These are phyloP conservation scores for Beauveria caledonica DNA, from an alignment of 2,329 filamentous ascomycete genomes.

Conservation along the genomic window DNA sequence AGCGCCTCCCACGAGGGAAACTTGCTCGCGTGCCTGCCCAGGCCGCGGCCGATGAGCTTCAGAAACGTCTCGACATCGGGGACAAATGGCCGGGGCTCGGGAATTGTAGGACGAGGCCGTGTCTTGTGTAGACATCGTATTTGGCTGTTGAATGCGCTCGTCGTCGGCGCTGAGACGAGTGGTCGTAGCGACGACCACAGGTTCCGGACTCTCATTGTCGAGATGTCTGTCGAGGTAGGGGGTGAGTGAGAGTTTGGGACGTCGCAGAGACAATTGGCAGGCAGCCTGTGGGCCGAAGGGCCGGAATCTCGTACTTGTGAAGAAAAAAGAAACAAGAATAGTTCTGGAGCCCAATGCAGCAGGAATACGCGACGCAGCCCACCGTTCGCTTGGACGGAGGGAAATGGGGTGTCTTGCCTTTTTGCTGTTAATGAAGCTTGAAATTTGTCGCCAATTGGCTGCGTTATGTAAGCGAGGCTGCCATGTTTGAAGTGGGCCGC, in stretches of 20 bases:
- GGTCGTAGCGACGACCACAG: constrained; percentile 26
- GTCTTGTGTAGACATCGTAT: constrained; percentile 37
- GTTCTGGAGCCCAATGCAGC: not conserved
- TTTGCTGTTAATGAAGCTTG: constrained; percentile 6
- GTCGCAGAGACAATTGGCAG: not conserved
- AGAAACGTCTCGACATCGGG: constrained; percentile 83
- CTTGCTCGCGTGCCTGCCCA: constrained; percentile 75
- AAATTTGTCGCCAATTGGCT: constrained; percentile 10
- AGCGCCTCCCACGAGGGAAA: constrained; percentile 86
- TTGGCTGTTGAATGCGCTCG: constrained; percentile 19
- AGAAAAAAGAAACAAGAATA: not conserved
- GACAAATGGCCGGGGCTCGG: constrained; percentile 72
- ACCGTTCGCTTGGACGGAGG: not conserved
- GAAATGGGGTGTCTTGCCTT: not conserved
- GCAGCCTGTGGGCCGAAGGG: not conserved
- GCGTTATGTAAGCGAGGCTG: constrained; percentile 13
- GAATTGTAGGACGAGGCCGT: constrained; percentile 36
- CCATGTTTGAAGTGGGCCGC: not conserved
- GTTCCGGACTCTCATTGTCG: constrained; percentile 24
- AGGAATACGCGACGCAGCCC: not conserved
- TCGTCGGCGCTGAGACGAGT: constrained; percentile 24
- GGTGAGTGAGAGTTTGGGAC: not conserved
- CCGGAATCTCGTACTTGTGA: not conserved
- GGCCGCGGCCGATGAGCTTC: constrained; percentile 78
- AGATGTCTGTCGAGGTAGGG: not conserved